These are phyloP conservation scores for Ogataea angusta DNA, from an alignment of 805 yeast species.

Conservation along the genomic window DNA sequence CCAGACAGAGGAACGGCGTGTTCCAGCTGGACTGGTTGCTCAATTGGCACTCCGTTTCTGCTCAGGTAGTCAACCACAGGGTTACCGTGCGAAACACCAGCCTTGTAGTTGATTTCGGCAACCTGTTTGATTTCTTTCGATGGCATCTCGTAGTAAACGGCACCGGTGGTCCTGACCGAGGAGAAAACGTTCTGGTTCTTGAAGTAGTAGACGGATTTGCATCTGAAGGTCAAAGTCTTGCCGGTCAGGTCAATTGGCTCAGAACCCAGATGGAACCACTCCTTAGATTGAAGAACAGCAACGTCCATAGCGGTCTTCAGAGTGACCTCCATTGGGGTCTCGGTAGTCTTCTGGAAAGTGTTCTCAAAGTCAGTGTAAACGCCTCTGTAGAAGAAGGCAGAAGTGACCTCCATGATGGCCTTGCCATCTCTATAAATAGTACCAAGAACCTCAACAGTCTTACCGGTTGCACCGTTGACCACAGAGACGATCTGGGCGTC, in stretches of 20 bases:
- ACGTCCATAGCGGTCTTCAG: constrained; percentile 79
- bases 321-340: constrained; percentile 79
- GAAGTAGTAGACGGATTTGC: constrained; percentile 78
- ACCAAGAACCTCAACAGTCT: constrained; percentile 93
- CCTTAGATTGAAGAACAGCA: constrained; percentile 91
- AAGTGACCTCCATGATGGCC: constrained; percentile 90
- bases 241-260: constrained; percentile 67
- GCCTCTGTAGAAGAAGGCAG: constrained; percentile 97
- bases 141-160: constrained; percentile 82
- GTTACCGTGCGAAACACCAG: constrained; percentile 92
- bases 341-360: constrained; percentile 85
- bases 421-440: constrained; percentile 69
- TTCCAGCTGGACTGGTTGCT: constrained; percentile 89
- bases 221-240: constrained; percentile 83
- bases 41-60: constrained; percentile 90
- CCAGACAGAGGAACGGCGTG: constrained; percentile 80
- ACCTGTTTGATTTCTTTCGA: constrained; percentile 84
- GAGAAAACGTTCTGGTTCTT: constrained; percentile 73
- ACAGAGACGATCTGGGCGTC: constrained; percentile 85
- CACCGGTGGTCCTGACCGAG: constrained; percentile 80
- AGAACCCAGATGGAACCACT: constrained; percentile 89
- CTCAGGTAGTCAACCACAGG: constrained; percentile 93
- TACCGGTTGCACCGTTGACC: constrained; percentile 87
- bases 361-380: constrained; percentile 80
- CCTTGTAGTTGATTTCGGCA: constrained; percentile 81